Evolutionary conservation across 345 rosid species (phyloP).

Genomic region (Bruguiera sexangula): DNA sequence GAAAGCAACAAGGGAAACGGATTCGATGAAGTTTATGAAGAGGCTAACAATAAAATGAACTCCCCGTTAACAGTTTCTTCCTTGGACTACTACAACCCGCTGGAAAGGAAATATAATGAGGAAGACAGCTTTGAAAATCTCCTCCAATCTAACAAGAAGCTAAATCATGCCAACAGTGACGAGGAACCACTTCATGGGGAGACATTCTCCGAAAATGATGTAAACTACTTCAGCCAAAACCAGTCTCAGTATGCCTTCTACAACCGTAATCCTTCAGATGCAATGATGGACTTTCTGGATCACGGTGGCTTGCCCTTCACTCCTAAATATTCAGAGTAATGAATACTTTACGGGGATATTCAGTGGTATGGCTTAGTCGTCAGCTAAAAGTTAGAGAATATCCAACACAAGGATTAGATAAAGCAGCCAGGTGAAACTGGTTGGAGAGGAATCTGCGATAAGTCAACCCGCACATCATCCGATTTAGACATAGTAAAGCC

Average conservation of each 20-base stretch:
- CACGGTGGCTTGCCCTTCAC: slow-evolving; percentile 24
- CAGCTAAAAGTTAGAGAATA: slow-evolving; percentile 5
- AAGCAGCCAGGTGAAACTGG: background rate
- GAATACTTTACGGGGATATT: background rate
- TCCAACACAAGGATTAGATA: slow-evolving; percentile 10
- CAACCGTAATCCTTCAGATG: slow-evolving; percentile 21
- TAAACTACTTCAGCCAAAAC: slow-evolving; percentile 22
- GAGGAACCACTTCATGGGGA: slow-evolving; percentile 17
- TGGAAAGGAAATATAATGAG: slow-evolving; percentile 28
- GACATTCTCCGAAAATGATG: background rate
- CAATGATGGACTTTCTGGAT: slow-evolving; percentile 24
- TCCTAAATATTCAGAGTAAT: slow-evolving; percentile 17
- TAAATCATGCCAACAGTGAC: slow-evolving; percentile 6
- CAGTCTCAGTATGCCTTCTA: slow-evolving; percentile 25
- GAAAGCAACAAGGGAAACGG: slow-evolving; percentile 20
- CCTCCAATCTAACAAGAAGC: slow-evolving; percentile 17
- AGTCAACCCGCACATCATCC: too few relatives aligned
- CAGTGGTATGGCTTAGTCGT: background rate
- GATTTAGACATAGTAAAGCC: too few relatives aligned
- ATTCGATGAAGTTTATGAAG: slow-evolving; percentile 5
- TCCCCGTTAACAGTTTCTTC: slow-evolving; percentile 29
- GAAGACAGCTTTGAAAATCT: slow-evolving; percentile 18
- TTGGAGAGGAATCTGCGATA: too few relatives aligned
- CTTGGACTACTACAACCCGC: slow-evolving; percentile 15
- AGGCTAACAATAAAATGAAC: slow-evolving; percentile 12